A percentile compares a stretch with the other conserved stretches of the same genome.
Evolutionary conservation across 2,329 filamentous ascomycete species (phyloP).

Genomic region (Diplodia intermedia): DNA sequence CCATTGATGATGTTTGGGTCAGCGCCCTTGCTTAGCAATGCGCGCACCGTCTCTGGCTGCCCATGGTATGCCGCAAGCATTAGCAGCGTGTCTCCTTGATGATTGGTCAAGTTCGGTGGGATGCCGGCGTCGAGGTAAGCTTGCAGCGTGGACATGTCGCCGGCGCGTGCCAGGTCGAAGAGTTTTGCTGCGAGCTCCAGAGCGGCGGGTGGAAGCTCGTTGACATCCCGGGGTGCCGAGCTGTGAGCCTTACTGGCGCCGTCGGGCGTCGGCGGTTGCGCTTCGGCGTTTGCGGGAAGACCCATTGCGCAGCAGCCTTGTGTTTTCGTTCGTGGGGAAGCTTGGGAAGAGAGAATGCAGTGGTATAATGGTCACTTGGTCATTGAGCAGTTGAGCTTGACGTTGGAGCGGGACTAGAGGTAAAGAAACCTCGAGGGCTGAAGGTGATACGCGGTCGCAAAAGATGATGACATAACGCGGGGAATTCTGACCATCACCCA

Average conservation of each 20-base stretch:
- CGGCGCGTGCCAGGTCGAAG: conserved; percentile 70
- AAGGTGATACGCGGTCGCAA: background rate
- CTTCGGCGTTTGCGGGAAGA: conserved; percentile 28
- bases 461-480: conserved; percentile 26
- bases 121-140: conserved; percentile 70
- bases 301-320: conserved; percentile 24
- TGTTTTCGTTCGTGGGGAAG: no score
- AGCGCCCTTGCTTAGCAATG: conserved; percentile 68
- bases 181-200: conserved; percentile 70
- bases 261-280: background rate
- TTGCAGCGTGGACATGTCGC: conserved; percentile 64
- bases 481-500: conserved; percentile 1
- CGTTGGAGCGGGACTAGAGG: no score
- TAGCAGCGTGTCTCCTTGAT: conserved; percentile 74
- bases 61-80: conserved; percentile 78
- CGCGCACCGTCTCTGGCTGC: conserved; percentile 64
- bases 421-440: background rate
- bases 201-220: conserved; percentile 65
- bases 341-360: background rate
- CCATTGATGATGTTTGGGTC: conserved; percentile 74
- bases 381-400: background rate
- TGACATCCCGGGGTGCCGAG: conserved; percentile 30
- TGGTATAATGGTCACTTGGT: background rate
- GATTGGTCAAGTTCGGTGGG: conserved; percentile 73
- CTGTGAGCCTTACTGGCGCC: background rate